Evolutionary conservation across 306 rosid species (phyloP).

Genomic region (Prunus campanulata): DNA sequence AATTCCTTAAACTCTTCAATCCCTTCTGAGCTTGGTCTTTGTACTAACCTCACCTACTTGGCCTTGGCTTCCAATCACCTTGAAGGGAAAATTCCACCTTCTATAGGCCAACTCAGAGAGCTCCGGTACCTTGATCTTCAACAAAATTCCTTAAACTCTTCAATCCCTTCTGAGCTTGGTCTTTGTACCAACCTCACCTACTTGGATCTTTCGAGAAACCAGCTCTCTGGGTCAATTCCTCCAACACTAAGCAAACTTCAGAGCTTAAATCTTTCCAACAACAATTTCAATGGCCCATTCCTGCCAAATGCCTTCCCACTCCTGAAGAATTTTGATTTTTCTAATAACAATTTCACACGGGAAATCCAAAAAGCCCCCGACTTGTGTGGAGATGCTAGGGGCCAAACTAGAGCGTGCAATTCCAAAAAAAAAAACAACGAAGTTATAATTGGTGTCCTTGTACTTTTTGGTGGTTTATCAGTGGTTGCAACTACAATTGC

Average conservation of each 20-base stretch:
- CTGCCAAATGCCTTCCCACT: accelerated
- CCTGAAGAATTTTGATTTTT: accelerated
- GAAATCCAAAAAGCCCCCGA: too few relatives aligned
- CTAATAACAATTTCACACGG: background rate
- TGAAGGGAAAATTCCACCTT: too few relatives aligned
- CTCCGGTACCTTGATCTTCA: too few relatives aligned
- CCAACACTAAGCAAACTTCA: conserved; percentile 21
- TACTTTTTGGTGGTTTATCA: conserved; percentile 5
- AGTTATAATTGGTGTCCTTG: conserved; percentile 28
- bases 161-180: conserved; percentile 63
- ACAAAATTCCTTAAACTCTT: accelerated
- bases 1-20: too few relatives aligned
- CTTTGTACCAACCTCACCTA: conserved; percentile 47
- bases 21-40: too few relatives aligned
- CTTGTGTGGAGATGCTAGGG: background rate
- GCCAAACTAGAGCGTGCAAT: background rate
- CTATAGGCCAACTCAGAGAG: too few relatives aligned
- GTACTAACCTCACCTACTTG: too few relatives aligned
- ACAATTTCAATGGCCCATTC: conserved; percentile 24
- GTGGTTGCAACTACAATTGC: conserved; percentile 1
- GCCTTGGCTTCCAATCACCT: too few relatives aligned
- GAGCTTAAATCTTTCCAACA: conserved; percentile 33
- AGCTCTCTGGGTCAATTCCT: conserved; percentile 31
- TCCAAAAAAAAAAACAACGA: conserved; percentile 6
- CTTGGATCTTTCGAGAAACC: conserved; percentile 18